phyloP scores from a whole-genome alignment of 192 early-diverging fungal species.

The Coemansia sp. region DNA sequence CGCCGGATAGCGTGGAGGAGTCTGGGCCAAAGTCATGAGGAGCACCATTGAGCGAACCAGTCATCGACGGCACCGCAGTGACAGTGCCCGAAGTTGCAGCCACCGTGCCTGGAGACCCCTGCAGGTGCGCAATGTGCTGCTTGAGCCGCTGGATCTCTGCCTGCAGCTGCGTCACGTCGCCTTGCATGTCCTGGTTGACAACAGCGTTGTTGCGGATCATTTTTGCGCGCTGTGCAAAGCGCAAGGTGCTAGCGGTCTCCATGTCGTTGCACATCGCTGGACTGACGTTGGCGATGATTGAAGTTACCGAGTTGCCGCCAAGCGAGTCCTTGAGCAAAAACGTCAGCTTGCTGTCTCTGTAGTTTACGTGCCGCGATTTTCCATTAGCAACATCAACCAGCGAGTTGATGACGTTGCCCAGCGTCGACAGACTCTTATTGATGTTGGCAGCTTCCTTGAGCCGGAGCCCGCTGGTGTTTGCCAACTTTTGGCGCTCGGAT shows the following conservation, averaged over 20 bases:
- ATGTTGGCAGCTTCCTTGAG: constrained; percentile 82
- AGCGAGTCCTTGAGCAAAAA: constrained; percentile 68
- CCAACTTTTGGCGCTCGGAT: constrained; percentile 67
- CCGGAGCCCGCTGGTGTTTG: constrained; percentile 63
- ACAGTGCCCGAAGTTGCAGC: background rate
- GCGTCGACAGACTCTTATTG: constrained; percentile 75
- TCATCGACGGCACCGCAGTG: background rate
- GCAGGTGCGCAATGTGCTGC: constrained; percentile 45
- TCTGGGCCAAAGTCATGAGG: background rate
- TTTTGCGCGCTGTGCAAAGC: constrained; percentile 70
- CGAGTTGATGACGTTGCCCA: constrained; percentile 85
- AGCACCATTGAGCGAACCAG: background rate
- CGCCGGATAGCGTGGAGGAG: background rate
- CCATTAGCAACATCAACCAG: constrained; percentile 65
- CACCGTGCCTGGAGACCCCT: background rate
- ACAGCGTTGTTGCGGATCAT: constrained; percentile 73
- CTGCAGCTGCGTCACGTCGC: constrained; percentile 62
- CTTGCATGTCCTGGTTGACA: constrained; percentile 68
- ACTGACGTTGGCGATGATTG: constrained; percentile 65
- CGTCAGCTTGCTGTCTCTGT: constrained; percentile 69
- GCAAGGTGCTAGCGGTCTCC: constrained; percentile 64
- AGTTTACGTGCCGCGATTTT: constrained; percentile 64
- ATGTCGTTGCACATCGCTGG: constrained; percentile 56
- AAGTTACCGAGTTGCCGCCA: constrained; percentile 69
- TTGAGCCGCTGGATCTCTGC: constrained; percentile 62